Base-by-base conservation (phyloP, 768 basidiomycete species). In the Auricularia sp. region DNA sequence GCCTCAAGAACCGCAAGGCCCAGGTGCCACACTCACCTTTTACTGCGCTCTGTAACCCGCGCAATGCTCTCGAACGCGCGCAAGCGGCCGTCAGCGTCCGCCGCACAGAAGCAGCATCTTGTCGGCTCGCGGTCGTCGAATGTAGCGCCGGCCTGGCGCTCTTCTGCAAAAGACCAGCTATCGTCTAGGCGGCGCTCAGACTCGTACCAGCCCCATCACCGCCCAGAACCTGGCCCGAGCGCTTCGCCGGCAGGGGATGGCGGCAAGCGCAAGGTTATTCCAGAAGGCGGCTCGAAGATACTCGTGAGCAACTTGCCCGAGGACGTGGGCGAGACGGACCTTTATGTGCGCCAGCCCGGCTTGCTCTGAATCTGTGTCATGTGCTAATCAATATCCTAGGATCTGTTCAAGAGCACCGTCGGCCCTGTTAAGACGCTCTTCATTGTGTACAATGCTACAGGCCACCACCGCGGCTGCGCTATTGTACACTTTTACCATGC, bases 231-330 rank as follows among this genome's bases (percentile, higher is more conserved):
- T 33, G 56, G 56, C 7, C 56, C 56, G 16, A 29, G 23, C 56
- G 12, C 29, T 29, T 29, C 18, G 23, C 23, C 23, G 23, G 10
- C 23, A 12, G 18, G 1, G 14, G 56, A 29, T 11, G 29, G 14
- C 14, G 34, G 23, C 10, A 59, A 35, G 33, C 18, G 34, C 8
- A 59, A 59, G 56, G 23, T 59, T 18, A 29, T 14, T 5, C 56
- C 56, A 33, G 34, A 33, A 29, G 6, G 5, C 3, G 56, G 56
- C 11, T n/a, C 16, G 8, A 59, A 35, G 56, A 59, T 59, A 10
- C 56, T 59, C 34, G 56, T 59, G 5, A 59, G 56, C 56, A 59
- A 59, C 56, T 35, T 59, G 29, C 56, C 56, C 56, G 56, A 59
- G 34, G 56, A 59, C 23, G 34, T 59, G 7, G 10, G 56, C 34